These are phyloP conservation scores for Diaporthe humulicola DNA, from an alignment of 2,329 filamentous ascomycete species.

Conservation along the genomic window DNA sequence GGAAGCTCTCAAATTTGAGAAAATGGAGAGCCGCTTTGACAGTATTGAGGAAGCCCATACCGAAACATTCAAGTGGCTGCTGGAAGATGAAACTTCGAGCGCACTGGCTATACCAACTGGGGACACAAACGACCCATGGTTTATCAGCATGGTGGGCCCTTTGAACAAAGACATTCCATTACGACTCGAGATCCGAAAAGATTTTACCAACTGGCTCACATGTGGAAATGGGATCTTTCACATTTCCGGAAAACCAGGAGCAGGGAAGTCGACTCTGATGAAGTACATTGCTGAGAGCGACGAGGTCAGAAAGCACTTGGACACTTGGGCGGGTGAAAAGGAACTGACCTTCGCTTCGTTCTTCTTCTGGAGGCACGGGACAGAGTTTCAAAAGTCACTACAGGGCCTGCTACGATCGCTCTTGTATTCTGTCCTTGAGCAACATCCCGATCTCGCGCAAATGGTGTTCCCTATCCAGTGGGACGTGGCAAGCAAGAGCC, in stretches of 20 bases:
- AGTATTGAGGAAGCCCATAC: slow-evolving; percentile 5
- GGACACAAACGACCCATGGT: background rate
- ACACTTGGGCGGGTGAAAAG: slow-evolving; percentile 38
- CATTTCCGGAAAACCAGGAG: slow-evolving; percentile 46
- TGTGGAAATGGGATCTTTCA: slow-evolving; percentile 40
- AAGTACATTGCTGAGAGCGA: slow-evolving; percentile 42
- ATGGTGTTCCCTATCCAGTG: slow-evolving; percentile 40
- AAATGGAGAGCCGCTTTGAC: slow-evolving; percentile 16
- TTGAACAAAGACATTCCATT: background rate
- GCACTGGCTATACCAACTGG: background rate
- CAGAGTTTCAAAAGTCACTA: slow-evolving; percentile 41
- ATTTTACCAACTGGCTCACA: slow-evolving; percentile 39
- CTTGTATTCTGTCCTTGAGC: slow-evolving; percentile 41
- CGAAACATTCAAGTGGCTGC: slow-evolving; percentile 25
- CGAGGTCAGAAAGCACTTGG: slow-evolving; percentile 34
- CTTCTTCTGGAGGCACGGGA: slow-evolving; percentile 46
- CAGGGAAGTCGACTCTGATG: slow-evolving; percentile 48
- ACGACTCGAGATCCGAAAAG: background rate
- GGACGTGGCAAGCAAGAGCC: background rate
- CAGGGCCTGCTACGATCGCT: slow-evolving; percentile 42
- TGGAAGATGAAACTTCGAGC: background rate
- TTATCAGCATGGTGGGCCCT: background rate
- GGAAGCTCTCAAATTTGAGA: slow-evolving; percentile 9
- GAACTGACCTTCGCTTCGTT: slow-evolving; percentile 37
- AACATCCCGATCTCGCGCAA: slow-evolving; percentile 37